Evolutionary conservation across 768 basidiomycete genomes (phyloP), one percentile per base, ranked within the genome.

Genomic region (Agrocybe chaxingu): DNA sequence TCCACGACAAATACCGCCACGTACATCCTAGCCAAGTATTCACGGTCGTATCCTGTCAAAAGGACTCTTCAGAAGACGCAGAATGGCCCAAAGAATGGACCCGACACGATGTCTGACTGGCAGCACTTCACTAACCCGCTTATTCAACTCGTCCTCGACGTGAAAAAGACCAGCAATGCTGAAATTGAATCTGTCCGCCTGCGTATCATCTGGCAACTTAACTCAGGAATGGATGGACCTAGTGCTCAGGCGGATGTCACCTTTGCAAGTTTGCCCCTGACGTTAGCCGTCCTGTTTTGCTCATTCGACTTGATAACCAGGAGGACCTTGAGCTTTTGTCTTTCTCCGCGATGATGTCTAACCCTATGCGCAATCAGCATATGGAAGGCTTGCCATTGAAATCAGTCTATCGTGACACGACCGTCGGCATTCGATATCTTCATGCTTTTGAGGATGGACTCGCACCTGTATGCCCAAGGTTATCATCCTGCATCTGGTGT

Each of bases 321-420:
- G 89, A 92, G 67, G 87, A 92, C 61, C 54, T 92, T 35, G 89
- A 92, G 56, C 67, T 92, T 16, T 67, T 90, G 19, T 74, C 81
- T 2, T 87, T 88, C 62, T 87, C 87, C 3, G 71, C 72, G 10
- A 59, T 78, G 45, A 60, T 67, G 18, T 59, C 69, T 12, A 53
- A 60, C 30, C 62, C 59, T 34, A 45, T 66, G 53, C 47, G 65
- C 54, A 58, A 69, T 62, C 52, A 70, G 58, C 40, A 68, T 48
- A 38, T 70, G 9, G 82, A 85, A 56, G 78, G 79, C 18, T 72
- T 85, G 30, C 87, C 89, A n/a, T 67, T 92, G 38, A 90, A 89
- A 64, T 89, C 87, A 7, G 87, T 91, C 8, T 88, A 87, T 62
- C 82, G 85, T 18, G 88, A 86, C 48, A 72, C 77, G 3, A 72